phyloP scores from a whole-genome alignment of 2,329 filamentous ascomycete genomes.

The Boeremia exigua region DNA sequence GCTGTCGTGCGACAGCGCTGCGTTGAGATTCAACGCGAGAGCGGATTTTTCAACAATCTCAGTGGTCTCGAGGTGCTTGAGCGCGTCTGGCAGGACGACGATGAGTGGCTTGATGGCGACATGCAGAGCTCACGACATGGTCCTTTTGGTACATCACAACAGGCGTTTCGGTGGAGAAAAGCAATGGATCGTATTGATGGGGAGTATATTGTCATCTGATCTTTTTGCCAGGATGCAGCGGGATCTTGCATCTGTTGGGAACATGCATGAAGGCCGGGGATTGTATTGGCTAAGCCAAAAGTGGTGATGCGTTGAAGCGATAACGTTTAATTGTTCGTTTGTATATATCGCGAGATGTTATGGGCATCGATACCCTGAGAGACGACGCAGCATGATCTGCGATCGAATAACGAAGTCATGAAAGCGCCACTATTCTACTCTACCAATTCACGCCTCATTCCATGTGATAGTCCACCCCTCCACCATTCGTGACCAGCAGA shows the following conservation, averaged over 20 bases:
- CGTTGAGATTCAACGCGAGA: conserved; percentile 83
- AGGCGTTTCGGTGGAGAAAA: conserved; percentile 56
- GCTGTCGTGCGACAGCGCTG: conserved; percentile 80
- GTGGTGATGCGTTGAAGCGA: conserved; percentile 16
- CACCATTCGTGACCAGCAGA: neutral
- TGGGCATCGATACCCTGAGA: conserved; percentile 14
- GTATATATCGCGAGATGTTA: conserved; percentile 11
- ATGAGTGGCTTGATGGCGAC: conserved; percentile 38
- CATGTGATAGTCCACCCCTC: neutral
- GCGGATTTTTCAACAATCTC: conserved; percentile 92
- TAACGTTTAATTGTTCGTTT: conserved; percentile 14
- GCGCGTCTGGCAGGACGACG: conserved; percentile 74
- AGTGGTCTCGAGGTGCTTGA: conserved; percentile 85
- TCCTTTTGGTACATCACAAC: conserved; percentile 34
- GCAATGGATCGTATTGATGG: conserved; percentile 59
- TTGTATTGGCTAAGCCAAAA: conserved; percentile 17
- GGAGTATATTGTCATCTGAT: conserved; percentile 59
- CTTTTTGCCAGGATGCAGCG: conserved; percentile 8
- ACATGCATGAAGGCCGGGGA: conserved; percentile 12
- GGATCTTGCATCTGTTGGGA: conserved; percentile 23
- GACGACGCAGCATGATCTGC: conserved; percentile 13
- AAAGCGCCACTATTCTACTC: conserved; percentile 16
- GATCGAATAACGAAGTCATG: conserved; percentile 17
- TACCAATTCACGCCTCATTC: neutral
- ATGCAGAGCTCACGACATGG: conserved; percentile 25